These are phyloP conservation scores for Diaporthe amygdali DNA, from an alignment of 2,329 filamentous ascomycete genomes.

Conservation along the genomic window DNA sequence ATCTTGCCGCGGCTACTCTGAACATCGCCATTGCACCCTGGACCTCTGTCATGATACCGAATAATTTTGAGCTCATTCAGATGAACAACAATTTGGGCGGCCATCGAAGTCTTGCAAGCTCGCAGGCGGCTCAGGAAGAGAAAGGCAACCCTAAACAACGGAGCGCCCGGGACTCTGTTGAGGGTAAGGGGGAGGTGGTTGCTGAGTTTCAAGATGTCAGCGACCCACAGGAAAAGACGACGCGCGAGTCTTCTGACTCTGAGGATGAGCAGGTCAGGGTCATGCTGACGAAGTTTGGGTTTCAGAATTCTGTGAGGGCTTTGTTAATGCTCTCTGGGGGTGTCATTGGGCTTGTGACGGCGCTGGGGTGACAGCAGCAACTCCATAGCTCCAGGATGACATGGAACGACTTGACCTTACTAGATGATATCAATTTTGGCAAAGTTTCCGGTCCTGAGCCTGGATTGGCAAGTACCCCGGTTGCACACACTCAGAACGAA, in stretches of 20 bases:
- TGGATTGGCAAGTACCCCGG: too few relatives aligned
- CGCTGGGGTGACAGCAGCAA: background rate
- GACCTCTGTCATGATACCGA: constrained; percentile 18
- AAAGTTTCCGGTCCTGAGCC: too few relatives aligned
- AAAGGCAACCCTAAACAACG: background rate
- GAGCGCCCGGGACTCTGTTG: background rate
- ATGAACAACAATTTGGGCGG: constrained; percentile 9
- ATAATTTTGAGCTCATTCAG: constrained; percentile 21
- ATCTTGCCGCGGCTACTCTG: constrained; percentile 9
- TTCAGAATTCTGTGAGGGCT: constrained; percentile 17
- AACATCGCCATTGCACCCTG: constrained; percentile 16
- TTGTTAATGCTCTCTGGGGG: constrained; percentile 10
- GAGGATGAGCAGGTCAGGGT: constrained; percentile 9
- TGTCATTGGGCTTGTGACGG: constrained; percentile 1
- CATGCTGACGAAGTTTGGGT: constrained; percentile 9
- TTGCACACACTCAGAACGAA: too few relatives aligned
- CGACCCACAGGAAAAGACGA: constrained; percentile 15
- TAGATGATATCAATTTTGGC: too few relatives aligned
- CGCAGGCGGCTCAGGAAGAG: background rate
- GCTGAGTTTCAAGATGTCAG: constrained; percentile 9
- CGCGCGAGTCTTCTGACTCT: background rate
- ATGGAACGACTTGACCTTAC: background rate
- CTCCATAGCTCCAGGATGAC: too few relatives aligned
- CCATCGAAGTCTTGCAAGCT: background rate
- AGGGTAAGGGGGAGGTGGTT: background rate